Percentiles rank a stretch among this genome's conserved stretches.
These are phyloP conservation scores for Globisporangium nunn DNA, from an alignment of 352 stramenopile genomes.

Conservation along the genomic window DNA sequence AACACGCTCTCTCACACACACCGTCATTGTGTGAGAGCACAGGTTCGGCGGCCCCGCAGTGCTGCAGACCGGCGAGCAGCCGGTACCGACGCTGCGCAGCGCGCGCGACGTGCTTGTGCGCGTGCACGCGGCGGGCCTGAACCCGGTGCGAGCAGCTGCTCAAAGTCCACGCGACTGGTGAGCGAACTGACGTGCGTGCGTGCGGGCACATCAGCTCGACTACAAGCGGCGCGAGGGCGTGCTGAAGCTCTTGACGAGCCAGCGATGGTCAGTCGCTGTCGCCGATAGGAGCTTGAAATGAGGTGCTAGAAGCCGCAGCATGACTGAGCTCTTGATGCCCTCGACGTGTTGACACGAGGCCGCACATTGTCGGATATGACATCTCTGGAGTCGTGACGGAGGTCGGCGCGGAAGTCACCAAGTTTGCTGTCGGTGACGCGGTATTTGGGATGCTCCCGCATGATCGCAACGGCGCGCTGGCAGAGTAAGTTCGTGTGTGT, in stretches of 20 bases:
- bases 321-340: too few species aligned
- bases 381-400: slow-evolving; percentile 53
- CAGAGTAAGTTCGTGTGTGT: slow-evolving; percentile 36
- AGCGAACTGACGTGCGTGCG: not conserved
- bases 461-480: slow-evolving; percentile 48
- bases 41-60: slow-evolving; percentile 59
- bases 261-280: slow-evolving; percentile 20
- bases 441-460: slow-evolving; percentile 73
- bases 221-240: slow-evolving; percentile 74
- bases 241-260: slow-evolving; percentile 49
- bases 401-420: slow-evolving; percentile 45
- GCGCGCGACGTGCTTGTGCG: slow-evolving; percentile 55
- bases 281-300: not conserved
- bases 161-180: not conserved
- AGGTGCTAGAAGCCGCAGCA: too few species aligned
- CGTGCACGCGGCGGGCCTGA: slow-evolving; percentile 52
- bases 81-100: slow-evolving; percentile 36
- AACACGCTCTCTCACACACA: too few species aligned
- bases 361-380: slow-evolving; percentile 65
- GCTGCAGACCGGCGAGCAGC: slow-evolving; percentile 50
- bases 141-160: slow-evolving; percentile 33
- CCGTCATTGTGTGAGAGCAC: not conserved
- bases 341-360: slow-evolving; percentile 20
- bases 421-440: slow-evolving; percentile 50
- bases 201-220: slow-evolving; percentile 39